Percentiles rank a stretch among this genome's conserved stretches.
Evolutionary conservation across 2,329 filamentous ascomycete species (phyloP).

Genomic region (Exophiala mesophila): DNA sequence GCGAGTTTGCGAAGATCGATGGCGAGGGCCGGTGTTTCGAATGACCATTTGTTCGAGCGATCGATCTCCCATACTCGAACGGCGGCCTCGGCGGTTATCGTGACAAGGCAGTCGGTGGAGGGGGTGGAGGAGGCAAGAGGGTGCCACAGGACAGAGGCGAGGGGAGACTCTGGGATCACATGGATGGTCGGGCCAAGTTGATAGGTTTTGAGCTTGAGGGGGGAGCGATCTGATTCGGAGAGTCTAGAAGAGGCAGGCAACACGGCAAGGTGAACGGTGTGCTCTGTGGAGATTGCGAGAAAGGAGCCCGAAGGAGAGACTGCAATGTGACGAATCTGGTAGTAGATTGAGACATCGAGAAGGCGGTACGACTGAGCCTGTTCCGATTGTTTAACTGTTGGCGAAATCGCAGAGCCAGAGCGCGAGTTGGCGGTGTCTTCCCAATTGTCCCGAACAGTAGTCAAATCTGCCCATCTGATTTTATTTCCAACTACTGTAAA

Average conservation of each 20-base stretch:
- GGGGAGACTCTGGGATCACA: conserved; percentile 74
- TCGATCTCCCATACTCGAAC: conserved; percentile 89
- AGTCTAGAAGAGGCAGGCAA: conserved; percentile 77
- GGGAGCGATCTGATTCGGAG: conserved; percentile 59
- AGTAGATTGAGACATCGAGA: conserved; percentile 71
- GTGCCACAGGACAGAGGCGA: conserved; percentile 86
- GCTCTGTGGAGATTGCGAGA: conserved; percentile 73
- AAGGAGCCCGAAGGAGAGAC: conserved; percentile 78
- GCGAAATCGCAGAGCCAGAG: conserved; percentile 13
- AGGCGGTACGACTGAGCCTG: conserved; percentile 41
- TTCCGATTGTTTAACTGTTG: not conserved
- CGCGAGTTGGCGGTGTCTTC: conserved; percentile 33
- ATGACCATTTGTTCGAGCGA: conserved; percentile 76
- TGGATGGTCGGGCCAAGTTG: conserved; percentile 91
- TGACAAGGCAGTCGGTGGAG: conserved; percentile 75
- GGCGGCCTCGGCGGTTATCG: conserved; percentile 80
- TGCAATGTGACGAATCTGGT: conserved; percentile 77
- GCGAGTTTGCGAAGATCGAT: conserved; percentile 86
- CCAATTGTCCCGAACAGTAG: conserved; percentile 65
- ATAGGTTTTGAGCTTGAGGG: conserved; percentile 77
- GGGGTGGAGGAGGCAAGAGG: conserved; percentile 65
- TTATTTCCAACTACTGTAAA: conserved; percentile 86
- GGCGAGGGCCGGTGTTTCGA: conserved; percentile 74
- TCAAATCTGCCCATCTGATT: conserved; percentile 84
- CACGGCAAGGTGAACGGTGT: conserved; percentile 84